Base-by-base conservation (phyloP, 1,139 yeast genomes). In the Meyerozyma smithsonii region DNA sequence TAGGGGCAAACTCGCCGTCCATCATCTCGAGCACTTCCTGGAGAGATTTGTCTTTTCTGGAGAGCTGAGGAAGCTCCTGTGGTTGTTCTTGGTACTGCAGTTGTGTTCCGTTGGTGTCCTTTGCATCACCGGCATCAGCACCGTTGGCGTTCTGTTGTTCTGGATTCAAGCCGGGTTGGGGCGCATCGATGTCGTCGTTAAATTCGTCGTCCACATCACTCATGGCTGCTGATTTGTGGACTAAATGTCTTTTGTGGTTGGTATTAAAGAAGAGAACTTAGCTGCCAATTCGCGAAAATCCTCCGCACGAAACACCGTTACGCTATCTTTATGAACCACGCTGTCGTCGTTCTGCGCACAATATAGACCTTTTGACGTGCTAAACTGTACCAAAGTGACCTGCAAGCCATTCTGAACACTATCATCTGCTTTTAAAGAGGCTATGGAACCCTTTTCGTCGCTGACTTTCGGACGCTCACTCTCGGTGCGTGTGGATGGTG, bases 1-100 rank as follows among this genome's bases (percentile, higher is more conserved):
- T 85, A 1, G 98, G 98, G 2, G 96, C 89, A 59, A 84, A 89
- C 43, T 89, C 96, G 1, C 68, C 74, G 47, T 88, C 96, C 90
- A 92, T 84, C 63, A 89, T 71, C 37, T 84, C 85, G 28, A 94
- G 71, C 26, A 94, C 83, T 51, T 94, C 97, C 50, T 82, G 80
- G 36, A 94, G 66, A 0, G 96, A 83, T 56, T 88, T 89, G 53
- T 94, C 98, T 51, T 87, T 86, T 47, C 92, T 72, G 1, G 89
- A 77, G 42, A 84, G 69, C 43, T 82, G 86, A 0, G 94, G 90
- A 11, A 84, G 64, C 35, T 78, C 85, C 17, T 75, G 78, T 39
- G 64, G 26, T 21, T 20, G 23, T 30, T 35, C 30, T 12, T 26
- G 11, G 11, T 14, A 15, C 12, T 26, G 30, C 8, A n/a, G 15